A percentile compares a stretch with the other conserved stretches of the same genome.
phyloP scores from a whole-genome alignment of 2,329 filamentous ascomycete species.

The Decorospora gaudefroyi region DNA sequence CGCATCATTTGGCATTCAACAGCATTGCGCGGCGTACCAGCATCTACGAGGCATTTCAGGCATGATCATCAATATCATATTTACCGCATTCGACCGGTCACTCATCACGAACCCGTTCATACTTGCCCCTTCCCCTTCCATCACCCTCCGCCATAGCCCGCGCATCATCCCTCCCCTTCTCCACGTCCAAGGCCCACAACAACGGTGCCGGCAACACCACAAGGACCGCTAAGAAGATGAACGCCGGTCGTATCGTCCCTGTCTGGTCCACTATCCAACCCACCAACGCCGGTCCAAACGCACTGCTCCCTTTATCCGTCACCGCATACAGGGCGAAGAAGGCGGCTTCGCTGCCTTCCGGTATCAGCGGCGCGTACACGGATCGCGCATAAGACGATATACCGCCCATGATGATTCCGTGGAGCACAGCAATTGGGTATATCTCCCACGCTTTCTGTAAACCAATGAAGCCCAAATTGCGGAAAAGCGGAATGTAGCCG shows the following conservation, averaged over 20 bases:
- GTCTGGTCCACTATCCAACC: constrained; percentile 78
- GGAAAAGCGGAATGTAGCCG: constrained; percentile 78
- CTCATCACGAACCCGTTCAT: constrained; percentile 26
- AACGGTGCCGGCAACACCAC: constrained; percentile 78
- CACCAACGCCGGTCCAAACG: constrained; percentile 89
- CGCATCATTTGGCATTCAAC: not conserved
- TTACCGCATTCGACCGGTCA: constrained; percentile 4
- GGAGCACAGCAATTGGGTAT: constrained; percentile 82
- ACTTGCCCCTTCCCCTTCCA: constrained; percentile 17
- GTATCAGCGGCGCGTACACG: constrained; percentile 86
- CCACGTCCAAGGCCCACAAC: constrained; percentile 78
- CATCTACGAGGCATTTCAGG: constrained; percentile 11
- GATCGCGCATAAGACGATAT: constrained; percentile 86
- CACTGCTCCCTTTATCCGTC: constrained; percentile 89
- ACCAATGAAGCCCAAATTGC: constrained; percentile 72
- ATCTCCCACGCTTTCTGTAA: constrained; percentile 91
- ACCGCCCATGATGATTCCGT: constrained; percentile 87
- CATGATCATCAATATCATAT: constrained; percentile 9
- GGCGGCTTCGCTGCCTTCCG: constrained; percentile 86
- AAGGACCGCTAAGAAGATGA: constrained; percentile 80
- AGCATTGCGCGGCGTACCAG: constrained; percentile 17
- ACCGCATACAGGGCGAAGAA: constrained; percentile 95
- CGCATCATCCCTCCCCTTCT: constrained; percentile 53
- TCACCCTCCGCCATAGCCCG: constrained; percentile 29
- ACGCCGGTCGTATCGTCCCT: constrained; percentile 61